Evolutionary conservation across 495 filamentous ascomycete genomes (phyloP).

Genomic region (Tuber borchii): DNA sequence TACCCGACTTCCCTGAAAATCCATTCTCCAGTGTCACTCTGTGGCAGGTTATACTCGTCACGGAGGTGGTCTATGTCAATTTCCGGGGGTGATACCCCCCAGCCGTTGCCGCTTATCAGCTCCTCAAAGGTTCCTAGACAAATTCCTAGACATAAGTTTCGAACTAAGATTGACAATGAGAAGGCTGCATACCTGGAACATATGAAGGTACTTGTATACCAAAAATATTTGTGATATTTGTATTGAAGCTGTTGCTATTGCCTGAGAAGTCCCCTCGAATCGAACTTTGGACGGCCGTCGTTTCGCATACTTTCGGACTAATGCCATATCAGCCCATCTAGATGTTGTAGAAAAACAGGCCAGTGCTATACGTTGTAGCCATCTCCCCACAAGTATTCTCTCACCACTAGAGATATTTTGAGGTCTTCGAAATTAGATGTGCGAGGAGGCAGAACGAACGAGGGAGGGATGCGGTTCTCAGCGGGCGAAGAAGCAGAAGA

Average conservation of each 20-base stretch:
- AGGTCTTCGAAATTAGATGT: too few relatives aligned
- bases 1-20: neutral
- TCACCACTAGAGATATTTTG: too few relatives aligned
- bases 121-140: neutral
- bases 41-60: neutral
- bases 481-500: too few relatives aligned
- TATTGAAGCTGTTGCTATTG: too few relatives aligned
- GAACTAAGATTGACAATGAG: neutral
- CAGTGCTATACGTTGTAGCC: neutral
- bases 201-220: too few relatives aligned
- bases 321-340: neutral
- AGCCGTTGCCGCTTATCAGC: neutral
- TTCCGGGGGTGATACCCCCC: neutral
- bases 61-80: neutral
- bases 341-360: neutral
- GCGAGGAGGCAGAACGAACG: too few relatives aligned
- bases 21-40: neutral
- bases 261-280: too few relatives aligned
- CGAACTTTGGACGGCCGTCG: too few relatives aligned
- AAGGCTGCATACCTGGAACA: neutral
- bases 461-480: too few relatives aligned
- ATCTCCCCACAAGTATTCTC: neutral
- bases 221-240: too few relatives aligned
- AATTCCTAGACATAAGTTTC: neutral
- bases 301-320: neutral